Base-by-base conservation (phyloP, 2,329 filamentous ascomycete genomes). In the Epichloe glyceriae region DNA sequence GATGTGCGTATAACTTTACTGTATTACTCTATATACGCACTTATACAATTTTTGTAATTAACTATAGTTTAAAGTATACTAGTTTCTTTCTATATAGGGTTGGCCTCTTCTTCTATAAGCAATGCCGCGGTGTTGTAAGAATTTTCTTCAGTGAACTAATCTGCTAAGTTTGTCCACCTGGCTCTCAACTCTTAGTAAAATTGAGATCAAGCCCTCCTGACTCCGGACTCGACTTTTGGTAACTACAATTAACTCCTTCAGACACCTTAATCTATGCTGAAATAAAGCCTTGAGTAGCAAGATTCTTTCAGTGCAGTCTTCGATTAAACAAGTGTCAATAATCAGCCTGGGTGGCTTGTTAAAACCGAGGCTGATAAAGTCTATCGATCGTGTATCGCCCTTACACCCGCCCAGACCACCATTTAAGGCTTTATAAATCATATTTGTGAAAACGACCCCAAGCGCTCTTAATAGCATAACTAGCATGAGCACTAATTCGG, bases 41-140 rank as follows among this genome's bases (percentile, higher is more conserved):
- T 26, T 3, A 0, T 8, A 2, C 8, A 26, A 8, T 26, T 8
- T 8, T 3, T 8, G 7, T 26, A 26, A 26, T 8, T 8, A 3
- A 26, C 26, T 26, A 5, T 8, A 26, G 1, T 8, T 26, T 3
- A 26, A 8, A 26, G 26, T 26, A 26, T 26, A 26, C 26, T 1
- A 26, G 6, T 8, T 8, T 26, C 5, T 26, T 26, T 26, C 2
- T 8, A 26, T 3, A 26, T 26, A 26, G 26, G 7, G 7, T 8
- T 14, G 5, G 1, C 14, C 2, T 3, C 15, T 2, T 3, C 0
- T 38, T 15, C 37, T 8, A 38, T 14, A 38, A 8, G 1, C 1
- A 7, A 15, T 7, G 11, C 14, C 14, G 1, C 7, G 14, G 5
- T 4, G 5, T 26, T 8, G 26, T 3, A 26, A 8, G 7, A 26